Percentiles rank a stretch among this genome's conserved stretches.
These are phyloP conservation scores for Daldinia eschscholtzii DNA, from an alignment of 2,329 filamentous ascomycete species.

Conservation along the genomic window DNA sequence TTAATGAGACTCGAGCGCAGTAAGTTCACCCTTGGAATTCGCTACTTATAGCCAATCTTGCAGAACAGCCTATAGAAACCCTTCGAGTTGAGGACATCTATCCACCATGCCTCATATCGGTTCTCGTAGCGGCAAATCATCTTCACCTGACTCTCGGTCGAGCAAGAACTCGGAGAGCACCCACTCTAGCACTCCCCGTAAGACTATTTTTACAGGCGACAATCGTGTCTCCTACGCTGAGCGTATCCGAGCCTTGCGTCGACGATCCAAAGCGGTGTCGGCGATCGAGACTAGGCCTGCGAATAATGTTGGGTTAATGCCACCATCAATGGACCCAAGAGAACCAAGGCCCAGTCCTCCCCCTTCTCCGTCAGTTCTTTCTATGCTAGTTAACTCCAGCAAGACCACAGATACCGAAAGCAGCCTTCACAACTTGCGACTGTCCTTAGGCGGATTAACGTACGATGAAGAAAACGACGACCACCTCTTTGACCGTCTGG, in stretches of 20 bases:
- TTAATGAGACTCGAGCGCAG: not conserved
- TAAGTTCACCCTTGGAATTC: not conserved
- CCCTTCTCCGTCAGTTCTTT: not conserved
- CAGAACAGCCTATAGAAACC: not conserved
- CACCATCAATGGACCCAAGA: not conserved
- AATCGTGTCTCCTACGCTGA: not conserved
- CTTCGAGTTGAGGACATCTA: not conserved
- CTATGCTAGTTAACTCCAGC: not conserved
- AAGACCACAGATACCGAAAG: not conserved
- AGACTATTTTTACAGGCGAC: not conserved
- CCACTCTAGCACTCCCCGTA: not conserved
- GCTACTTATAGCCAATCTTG: not conserved
- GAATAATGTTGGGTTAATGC: not conserved
- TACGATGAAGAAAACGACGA: not conserved
- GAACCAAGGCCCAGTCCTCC: not conserved
- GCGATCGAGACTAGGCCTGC: not conserved
- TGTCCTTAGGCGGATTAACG: not conserved
- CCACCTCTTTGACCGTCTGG: constrained; percentile 27
- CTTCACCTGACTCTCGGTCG: not conserved
- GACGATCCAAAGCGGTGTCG: not conserved
- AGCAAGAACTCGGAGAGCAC: not conserved
- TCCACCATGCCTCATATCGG: not conserved
- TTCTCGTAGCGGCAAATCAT: not conserved
- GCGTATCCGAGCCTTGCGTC: not conserved
- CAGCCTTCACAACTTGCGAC: not conserved